Evolutionary conservation across 495 filamentous ascomycete genomes (phyloP).

Genomic region (Neurospora discreta): DNA sequence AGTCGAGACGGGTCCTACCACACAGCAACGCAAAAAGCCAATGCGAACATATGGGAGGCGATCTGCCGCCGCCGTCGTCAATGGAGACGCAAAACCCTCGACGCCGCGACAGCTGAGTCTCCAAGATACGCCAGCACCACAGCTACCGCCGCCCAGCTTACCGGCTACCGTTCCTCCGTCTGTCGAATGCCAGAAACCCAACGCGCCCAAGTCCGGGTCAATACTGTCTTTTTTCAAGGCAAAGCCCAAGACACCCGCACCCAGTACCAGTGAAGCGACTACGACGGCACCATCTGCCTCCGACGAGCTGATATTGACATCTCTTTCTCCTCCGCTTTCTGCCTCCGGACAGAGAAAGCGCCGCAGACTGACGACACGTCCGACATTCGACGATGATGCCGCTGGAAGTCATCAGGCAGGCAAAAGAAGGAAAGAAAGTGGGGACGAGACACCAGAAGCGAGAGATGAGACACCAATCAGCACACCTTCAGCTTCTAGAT

Average conservation of each 20-base stretch:
- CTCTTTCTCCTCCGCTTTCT: conserved; percentile 16
- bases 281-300: background rate
- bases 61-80: conserved; percentile 1
- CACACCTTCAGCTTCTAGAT: background rate
- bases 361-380: conserved; percentile 28
- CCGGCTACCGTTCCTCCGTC: background rate
- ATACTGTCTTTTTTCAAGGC: conserved; percentile 34
- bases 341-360: conserved; percentile 10
- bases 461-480: background rate
- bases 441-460: background rate
- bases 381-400: background rate
- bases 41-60: conserved; percentile 36
- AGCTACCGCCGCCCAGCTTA: background rate
- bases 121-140: background rate
- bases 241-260: conserved; percentile 2
- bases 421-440: background rate
- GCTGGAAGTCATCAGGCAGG: background rate
- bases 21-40: conserved; percentile 20
- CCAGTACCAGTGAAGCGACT: conserved; percentile 1
- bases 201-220: conserved; percentile 20
- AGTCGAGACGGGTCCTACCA: background rate
- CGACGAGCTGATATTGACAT: background rate
- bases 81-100: background rate
- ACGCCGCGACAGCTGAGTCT: background rate
- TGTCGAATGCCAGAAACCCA: background rate